These are phyloP conservation scores for Wickerhamomyces xylosicus DNA, from an alignment of 805 yeast species.

Conservation along the genomic window DNA sequence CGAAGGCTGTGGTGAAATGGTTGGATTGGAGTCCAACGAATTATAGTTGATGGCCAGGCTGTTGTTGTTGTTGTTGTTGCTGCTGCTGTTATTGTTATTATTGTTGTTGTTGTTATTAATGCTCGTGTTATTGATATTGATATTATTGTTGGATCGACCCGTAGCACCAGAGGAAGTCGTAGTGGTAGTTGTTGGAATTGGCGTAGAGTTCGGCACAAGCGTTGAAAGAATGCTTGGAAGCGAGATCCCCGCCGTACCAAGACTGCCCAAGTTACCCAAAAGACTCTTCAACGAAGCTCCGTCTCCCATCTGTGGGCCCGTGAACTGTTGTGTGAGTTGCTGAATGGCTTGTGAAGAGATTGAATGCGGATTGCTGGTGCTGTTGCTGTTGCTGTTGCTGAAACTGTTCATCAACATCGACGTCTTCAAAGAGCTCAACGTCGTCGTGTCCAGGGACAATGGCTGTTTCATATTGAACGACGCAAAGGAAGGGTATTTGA, in stretches of 20 bases:
- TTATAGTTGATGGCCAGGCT: conserved; percentile 15
- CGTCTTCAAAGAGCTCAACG: not conserved
- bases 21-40: conserved; percentile 19
- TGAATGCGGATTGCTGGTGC: no score
- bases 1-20: conserved; percentile 21
- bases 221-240: not conserved
- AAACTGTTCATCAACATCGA: not conserved
- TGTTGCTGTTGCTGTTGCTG: no score
- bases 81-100: not conserved
- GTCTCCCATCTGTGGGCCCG: not conserved
- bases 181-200: no score
- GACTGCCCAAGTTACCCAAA: not conserved
- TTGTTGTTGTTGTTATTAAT: no score
- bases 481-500: not conserved
- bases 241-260: not conserved
- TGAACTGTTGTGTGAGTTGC: not conserved
- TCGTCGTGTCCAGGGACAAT: not conserved
- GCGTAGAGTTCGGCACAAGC: not conserved
- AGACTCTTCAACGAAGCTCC: no score
- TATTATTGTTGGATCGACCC: no score
- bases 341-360: not conserved
- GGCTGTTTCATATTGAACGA: not conserved
- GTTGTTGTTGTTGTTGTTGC: conserved; percentile 3
- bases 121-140: no score
- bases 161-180: no score